phyloP scores from a whole-genome alignment of 805 yeast species.

The Candida nanaspora region DNA sequence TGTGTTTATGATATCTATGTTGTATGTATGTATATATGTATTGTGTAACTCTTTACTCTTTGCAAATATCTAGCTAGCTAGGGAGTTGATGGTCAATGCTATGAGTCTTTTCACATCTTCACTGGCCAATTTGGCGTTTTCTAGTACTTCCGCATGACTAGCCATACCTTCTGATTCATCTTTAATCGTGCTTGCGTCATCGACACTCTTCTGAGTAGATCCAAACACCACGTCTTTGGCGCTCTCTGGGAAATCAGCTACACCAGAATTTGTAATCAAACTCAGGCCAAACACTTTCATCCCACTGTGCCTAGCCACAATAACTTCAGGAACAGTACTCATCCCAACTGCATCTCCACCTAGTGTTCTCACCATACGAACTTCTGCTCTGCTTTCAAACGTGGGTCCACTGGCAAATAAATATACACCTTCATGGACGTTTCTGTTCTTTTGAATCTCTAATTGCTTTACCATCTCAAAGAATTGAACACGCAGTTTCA shows the following conservation, averaged over 20 bases:
- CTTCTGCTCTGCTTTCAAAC: constrained; percentile 88
- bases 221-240: constrained; percentile 35
- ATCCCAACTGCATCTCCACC: constrained; percentile 97
- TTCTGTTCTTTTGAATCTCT: constrained; percentile 47
- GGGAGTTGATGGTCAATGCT: constrained; percentile 41
- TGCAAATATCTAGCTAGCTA: too few relatives aligned
- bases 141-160: constrained; percentile 85
- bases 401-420: constrained; percentile 89
- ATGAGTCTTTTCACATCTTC: constrained; percentile 69
- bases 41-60: too few relatives aligned
- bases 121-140: constrained; percentile 74
- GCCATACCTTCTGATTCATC: constrained; percentile 65
- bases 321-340: constrained; percentile 97
- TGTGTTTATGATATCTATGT: too few relatives aligned
- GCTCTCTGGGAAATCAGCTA: constrained; percentile 60
- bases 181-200: constrained; percentile 24
- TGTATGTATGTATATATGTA: too few relatives aligned
- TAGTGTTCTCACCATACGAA: constrained; percentile 55
- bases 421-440: constrained; percentile 81
- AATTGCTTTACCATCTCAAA: constrained; percentile 33
- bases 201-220: constrained; percentile 26
- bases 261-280: constrained; percentile 79
- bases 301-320: constrained; percentile 85
- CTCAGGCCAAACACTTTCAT: constrained; percentile 78
- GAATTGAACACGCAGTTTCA: constrained; percentile 56